Base-by-base conservation (phyloP, 2,329 filamentous ascomycete species). In the Daldinia sp. region DNA sequence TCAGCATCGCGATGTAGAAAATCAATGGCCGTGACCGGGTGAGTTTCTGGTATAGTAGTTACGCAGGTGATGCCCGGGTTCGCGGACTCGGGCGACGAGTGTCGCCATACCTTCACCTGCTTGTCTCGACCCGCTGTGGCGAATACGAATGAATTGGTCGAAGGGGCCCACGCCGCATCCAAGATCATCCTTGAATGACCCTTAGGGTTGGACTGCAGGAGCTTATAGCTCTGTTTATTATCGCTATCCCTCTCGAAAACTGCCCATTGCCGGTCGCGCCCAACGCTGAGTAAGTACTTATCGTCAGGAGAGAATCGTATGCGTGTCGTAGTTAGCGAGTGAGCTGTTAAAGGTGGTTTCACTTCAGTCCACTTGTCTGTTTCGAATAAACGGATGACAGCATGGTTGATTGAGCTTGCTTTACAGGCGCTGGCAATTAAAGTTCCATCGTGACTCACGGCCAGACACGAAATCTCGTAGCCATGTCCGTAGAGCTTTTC, bases 401-500 rank as follows among this genome's bases (percentile, higher is more conserved):
- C 95, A 75, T 99, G 95, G 76, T 97, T 95, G 58, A 94, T 83
- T 1, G 93, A 96, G 74, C 90, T 96, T 15, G 95, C 95, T 73
- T 91, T 92, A 80, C 95, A 99, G 1, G 95, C 93, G 54, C 94
- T 97, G 29, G 95, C 95, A 11, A 99, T 84, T 19, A 97, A 77
- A 3, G 78, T 81, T 10, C 91, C 90, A 70, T 93, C 88, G 72
- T 91, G 86, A 72, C 88, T 93, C 6, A 90, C 85, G 9, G 94
- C 91, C 13, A 97, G 86, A 34, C 92, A 91, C 1, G 93, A 96
- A 50, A 99, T 94, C 77, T 99, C 95, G 78, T 97, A 97, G 27
- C 95, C 95, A 78, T 99, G 95, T 1, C 95, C 95, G 78, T 99
- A 99, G 1, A 99, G 85, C 80, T 99, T 99, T 77, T 99, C 95